Conservation (phyloP, 306 rosid species). For the Acacia confusa region DNA sequence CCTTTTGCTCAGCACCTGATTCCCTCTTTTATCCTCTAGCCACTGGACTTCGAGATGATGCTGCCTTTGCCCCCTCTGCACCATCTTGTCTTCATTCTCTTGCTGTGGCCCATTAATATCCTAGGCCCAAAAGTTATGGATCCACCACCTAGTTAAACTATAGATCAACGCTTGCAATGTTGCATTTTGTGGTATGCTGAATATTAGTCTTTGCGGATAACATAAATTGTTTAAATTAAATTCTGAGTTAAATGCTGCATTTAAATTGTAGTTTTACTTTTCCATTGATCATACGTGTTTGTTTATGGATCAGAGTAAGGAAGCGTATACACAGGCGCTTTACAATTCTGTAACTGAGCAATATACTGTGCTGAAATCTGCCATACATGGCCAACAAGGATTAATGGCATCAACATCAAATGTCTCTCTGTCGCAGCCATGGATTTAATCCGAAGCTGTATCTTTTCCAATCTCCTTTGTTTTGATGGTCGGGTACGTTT, state of each 20-base stretch:
- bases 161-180: not conserved
- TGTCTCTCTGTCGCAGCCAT: slow-evolving; percentile 82
- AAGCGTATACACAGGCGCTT: slow-evolving; percentile 62
- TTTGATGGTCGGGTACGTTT: slow-evolving; percentile 45
- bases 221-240: not conserved
- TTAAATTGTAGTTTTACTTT: slow-evolving; percentile 16
- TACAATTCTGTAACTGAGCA: slow-evolving; percentile 63
- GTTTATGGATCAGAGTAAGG: slow-evolving; percentile 64
- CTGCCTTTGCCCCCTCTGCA: not conserved
- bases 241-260: not conserved
- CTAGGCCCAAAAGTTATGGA: not conserved
- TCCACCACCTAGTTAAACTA: not conserved
- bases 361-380: slow-evolving; percentile 80
- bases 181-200: not conserved
- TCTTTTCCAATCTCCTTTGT: slow-evolving; percentile 29
- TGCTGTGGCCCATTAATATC: not conserved
- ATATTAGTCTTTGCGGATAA: slow-evolving; percentile 4
- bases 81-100: not conserved
- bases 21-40: no score
- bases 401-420: slow-evolving; percentile 59
- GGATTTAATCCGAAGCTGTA: slow-evolving; percentile 56
- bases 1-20: no score
- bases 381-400: slow-evolving; percentile 68
- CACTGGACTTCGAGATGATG: no score
- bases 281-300: slow-evolving; percentile 11